Conservation (phyloP, 2,329 filamentous ascomycete species). For the Cercospora nicotianae region DNA sequence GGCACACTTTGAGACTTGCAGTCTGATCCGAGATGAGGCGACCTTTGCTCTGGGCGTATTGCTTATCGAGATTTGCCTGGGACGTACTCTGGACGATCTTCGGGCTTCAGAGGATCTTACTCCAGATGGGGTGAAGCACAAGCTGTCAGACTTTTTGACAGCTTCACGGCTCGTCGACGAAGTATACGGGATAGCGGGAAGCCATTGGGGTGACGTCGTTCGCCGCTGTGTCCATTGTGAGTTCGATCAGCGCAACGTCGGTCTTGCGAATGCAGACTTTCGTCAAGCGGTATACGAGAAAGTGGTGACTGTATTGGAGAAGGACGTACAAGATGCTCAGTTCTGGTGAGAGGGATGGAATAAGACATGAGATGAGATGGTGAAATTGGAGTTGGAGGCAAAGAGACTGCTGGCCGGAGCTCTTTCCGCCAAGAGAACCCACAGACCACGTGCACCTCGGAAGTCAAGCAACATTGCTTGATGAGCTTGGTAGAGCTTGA, state of each 20-base stretch:
- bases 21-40: conserved; percentile 33
- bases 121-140: conserved; percentile 18
- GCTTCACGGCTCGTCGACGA: conserved; percentile 34
- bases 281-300: conserved; percentile 36
- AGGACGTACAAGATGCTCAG: conserved; percentile 13
- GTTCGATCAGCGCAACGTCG: conserved; percentile 33
- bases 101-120: conserved; percentile 25
- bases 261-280: conserved; percentile 35
- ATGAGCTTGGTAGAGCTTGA: conserved; percentile 10
- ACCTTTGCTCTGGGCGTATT: conserved; percentile 39
- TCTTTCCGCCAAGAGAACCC: neutral
- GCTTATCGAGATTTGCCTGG: conserved; percentile 40
- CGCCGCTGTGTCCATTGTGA: conserved; percentile 38
- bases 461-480: neutral
- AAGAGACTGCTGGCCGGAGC: neutral
- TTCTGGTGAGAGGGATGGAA: neutral
- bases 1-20: neutral
- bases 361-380: neutral
- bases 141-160: conserved; percentile 27
- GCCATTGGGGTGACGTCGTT: conserved; percentile 37
- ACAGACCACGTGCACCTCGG: neutral
- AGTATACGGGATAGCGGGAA: conserved; percentile 23
- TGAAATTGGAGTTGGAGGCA: neutral
- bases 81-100: conserved; percentile 30
- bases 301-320: conserved; percentile 36